These are phyloP conservation scores for Zygosaccharomyces gambellarensis DNA, from an alignment of 805 yeast genomes.

Conservation along the genomic window DNA sequence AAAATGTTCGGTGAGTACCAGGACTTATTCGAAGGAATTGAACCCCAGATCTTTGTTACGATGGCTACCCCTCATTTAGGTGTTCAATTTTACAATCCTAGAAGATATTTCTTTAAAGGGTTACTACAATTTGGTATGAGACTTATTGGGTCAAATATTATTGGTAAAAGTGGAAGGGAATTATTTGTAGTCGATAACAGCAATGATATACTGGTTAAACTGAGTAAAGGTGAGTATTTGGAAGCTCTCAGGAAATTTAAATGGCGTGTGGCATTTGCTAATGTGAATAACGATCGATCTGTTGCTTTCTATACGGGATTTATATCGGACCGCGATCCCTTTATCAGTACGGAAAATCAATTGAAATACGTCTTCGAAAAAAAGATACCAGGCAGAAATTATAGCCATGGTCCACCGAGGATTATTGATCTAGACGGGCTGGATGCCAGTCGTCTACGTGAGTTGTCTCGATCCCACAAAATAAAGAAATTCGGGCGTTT, in stretches of 20 bases:
- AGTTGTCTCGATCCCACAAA: slow-evolving; percentile 3
- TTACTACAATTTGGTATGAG: slow-evolving; percentile 37
- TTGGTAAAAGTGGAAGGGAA: slow-evolving; percentile 72
- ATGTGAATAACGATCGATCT: slow-evolving; percentile 75
- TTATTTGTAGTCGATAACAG: slow-evolving; percentile 49
- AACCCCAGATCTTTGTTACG: slow-evolving; percentile 60
- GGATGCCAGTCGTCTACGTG: slow-evolving; percentile 12
- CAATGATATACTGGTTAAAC: slow-evolving; percentile 43
- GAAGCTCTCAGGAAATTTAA: slow-evolving; percentile 56
- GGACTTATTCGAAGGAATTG: slow-evolving; percentile 50
- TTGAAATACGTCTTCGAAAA: slow-evolving; percentile 46
- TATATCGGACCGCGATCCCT: slow-evolving; percentile 70
- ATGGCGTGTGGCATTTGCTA: slow-evolving; percentile 59
- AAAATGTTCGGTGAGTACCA: slow-evolving; percentile 47
- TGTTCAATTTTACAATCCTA: slow-evolving; percentile 43
- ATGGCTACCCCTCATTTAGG: slow-evolving; percentile 81
- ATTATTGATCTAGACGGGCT: slow-evolving; percentile 25
- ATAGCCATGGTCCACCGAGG: slow-evolving; percentile 23
- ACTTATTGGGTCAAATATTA: slow-evolving; percentile 46
- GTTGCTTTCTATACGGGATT: slow-evolving; percentile 84
- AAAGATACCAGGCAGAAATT: slow-evolving; percentile 29
- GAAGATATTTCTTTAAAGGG: slow-evolving; percentile 25
- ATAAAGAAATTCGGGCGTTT: slow-evolving; percentile 9
- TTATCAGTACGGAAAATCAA: slow-evolving; percentile 49
- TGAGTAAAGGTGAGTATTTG: slow-evolving; percentile 39